Conservation (phyloP, 352 stramenopile genomes). For the Phytophthora europaea region DNA sequence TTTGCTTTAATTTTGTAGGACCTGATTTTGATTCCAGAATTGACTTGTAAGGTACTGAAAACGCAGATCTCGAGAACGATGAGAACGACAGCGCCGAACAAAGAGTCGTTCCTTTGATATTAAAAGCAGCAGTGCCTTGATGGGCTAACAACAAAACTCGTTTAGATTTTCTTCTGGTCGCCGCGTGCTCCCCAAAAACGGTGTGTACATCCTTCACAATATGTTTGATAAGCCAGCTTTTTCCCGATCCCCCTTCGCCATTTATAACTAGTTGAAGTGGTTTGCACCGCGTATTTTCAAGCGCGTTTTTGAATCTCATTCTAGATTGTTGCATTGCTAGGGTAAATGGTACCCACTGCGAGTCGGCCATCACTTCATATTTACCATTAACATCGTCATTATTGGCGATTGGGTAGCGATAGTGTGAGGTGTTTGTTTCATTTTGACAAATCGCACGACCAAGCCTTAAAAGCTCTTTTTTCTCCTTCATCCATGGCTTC, state of each 20-base stretch:
- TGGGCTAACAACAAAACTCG: slow-evolving; percentile 11
- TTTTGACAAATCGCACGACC: too few relatives aligned
- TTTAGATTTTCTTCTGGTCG: neutral
- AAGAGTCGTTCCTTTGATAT: slow-evolving; percentile 5
- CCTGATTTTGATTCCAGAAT: neutral
- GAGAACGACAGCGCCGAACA: slow-evolving; percentile 1
- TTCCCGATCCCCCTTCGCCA: too few relatives aligned
- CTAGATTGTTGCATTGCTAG: slow-evolving; percentile 8
- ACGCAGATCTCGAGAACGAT: slow-evolving; percentile 9
- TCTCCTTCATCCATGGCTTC: too few relatives aligned
- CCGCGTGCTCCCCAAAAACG: slow-evolving; percentile 4
- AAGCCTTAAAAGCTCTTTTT: too few relatives aligned
- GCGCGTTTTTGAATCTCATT: too few relatives aligned
- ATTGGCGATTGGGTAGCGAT: slow-evolving; percentile 4
- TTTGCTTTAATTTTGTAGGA: neutral
- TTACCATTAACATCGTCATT: neutral
- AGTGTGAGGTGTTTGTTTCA: too few relatives aligned
- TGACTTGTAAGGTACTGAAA: slow-evolving; percentile 2
- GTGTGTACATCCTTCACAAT: slow-evolving; percentile 11
- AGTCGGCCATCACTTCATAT: slow-evolving; percentile 2
- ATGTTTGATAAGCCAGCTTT: slow-evolving; percentile 1
- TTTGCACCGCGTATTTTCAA: too few relatives aligned
- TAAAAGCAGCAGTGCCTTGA: slow-evolving; percentile 15
- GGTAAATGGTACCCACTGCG: slow-evolving; percentile 10
- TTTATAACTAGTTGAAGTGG: too few relatives aligned